Evolutionary conservation across 2,329 filamentous ascomycete species (phyloP).

Genomic region (Stenocarpella maydis): DNA sequence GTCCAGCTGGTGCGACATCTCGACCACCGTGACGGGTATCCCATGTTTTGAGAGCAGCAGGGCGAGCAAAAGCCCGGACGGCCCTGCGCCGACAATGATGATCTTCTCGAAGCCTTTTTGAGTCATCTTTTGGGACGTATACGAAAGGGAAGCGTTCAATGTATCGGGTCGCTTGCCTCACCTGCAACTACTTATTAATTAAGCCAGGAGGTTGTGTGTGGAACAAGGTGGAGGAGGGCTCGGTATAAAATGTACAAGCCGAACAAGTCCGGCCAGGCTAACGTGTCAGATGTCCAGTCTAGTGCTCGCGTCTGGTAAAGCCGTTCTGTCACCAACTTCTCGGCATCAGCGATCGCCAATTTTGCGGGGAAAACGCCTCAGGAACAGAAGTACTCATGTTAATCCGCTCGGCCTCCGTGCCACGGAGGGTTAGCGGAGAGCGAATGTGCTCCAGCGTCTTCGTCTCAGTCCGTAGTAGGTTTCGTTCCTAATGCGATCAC

Average conservation of each 20-base stretch:
- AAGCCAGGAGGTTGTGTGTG: background rate
- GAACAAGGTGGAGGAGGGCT: background rate
- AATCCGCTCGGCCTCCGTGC: background rate
- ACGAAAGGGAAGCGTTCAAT: background rate
- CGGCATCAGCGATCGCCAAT: conserved; percentile 5
- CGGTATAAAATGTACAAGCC: conserved; percentile 16
- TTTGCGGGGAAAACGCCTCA: conserved; percentile 20
- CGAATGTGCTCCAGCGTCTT: background rate
- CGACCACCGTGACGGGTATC: conserved; percentile 63
- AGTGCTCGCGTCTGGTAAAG: background rate
- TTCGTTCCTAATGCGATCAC: too few species aligned
- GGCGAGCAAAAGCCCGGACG: conserved; percentile 57
- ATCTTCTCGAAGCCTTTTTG: conserved; percentile 39
- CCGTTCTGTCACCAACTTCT: conserved; percentile 1
- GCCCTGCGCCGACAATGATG: conserved; percentile 58
- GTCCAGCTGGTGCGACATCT: conserved; percentile 62
- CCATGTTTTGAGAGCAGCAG: conserved; percentile 61
- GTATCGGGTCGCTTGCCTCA: background rate
- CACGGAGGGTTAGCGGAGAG: background rate
- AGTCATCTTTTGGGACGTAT: conserved; percentile 4
- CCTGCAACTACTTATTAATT: background rate
- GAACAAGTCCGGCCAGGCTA: background rate
- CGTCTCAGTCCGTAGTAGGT: too few species aligned
- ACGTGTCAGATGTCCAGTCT: background rate
- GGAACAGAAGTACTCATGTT: too few species aligned